Evolutionary conservation across 306 rosid species (phyloP), one percentile per base, ranked within the genome.

Genomic region (Cicer cuneatum): DNA sequence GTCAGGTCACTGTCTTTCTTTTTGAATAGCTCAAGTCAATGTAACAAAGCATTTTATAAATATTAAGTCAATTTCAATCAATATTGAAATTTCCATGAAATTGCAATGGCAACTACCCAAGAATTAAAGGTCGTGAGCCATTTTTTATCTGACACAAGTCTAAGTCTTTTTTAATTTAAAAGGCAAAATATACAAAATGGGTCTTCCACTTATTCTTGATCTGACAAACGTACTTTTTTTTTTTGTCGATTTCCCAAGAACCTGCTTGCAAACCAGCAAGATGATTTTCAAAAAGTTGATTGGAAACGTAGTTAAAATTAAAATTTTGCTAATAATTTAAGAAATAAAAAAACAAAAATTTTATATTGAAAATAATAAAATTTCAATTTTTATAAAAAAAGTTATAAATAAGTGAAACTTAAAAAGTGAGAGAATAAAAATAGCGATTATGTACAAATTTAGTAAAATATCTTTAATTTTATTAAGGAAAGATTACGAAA

Each of bases 31-130:
- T 29, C 10, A 11, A 0, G 16, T 12, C 41, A 33, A 59, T 59
- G 65, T 5, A 49, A 12, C 3, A 14, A 14, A 49, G 10, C 10
- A 49, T 7, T 6, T 14, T 14, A 1, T 19, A 49, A 49, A 14
- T 49, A 7, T 19, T 49, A 12, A 33, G 9, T 6, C 15, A 12
- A 11, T 29, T 6, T 24, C 33, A 11, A 37, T 61, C 67, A 61
- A 61, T 38, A 61, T 7, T 61, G 45, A 60, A 60, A 37, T 60
- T 35, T 60, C 66, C 15, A 2, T 18, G 69, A 41, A 64, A 15
- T 40, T 41, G 49, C 48, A 41, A 37, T 41, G 35, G 37, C 35
- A 64, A 40, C 33, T n/a, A 41, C 37, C 48, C 70, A 64, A 40
- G 8, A 16, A 16, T 1, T 0, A 7, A 8, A 9, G 33, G 47